Base-by-base conservation (phyloP, 306 rosid genomes). In the Vachellia pachyceras region DNA sequence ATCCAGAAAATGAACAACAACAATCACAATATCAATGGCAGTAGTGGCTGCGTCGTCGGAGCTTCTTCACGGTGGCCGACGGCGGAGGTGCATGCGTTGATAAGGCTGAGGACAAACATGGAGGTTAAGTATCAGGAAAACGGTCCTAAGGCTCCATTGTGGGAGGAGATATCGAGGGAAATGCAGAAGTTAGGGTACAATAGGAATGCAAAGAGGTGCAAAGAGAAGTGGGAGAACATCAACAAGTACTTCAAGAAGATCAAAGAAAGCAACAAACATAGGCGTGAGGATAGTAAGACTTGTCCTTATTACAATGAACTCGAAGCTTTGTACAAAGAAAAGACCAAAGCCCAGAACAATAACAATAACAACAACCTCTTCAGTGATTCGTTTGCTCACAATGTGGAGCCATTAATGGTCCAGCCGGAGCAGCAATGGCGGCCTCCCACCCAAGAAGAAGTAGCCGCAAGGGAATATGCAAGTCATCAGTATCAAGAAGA, bases 181-280 rank as follows among this genome's bases (percentile, higher is more conserved):
- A 91, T 95, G 98, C 66, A 61, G 78, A 86, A 82, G 78, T 70
- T 89, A 4, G 99, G 98, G 3, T 95, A 91, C 85, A 78, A 82
- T 14, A 82, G 98, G 71, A 95, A 79, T 73, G 41, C 99, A 0
- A 95, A 90, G 87, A 91, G 98, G 65, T 95, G 99, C 92, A 93
- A 95, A 71, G 99, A 95, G 88, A 95, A 95, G 66, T 95, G 99
- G 97, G 98, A 95, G 86, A 95, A 93, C 86, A 95, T 95, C 74
- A 95, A 93, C 92, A 93, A 93, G 84, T 95, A 95, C 84, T 95
- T 83, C 90, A 95, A 95, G 91, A 95, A 90, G 60, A 90, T 95
- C 29, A 95, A 90, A 65, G 97, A 90, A n/a, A 89, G 89, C 69
- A 87, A 77, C 89, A 93, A 75, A 76, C 81, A 80, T 36, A 83